Evolutionary conservation across 1,139 yeast genomes (phyloP).

Genomic region (Suhomyces bribrorum): DNA sequence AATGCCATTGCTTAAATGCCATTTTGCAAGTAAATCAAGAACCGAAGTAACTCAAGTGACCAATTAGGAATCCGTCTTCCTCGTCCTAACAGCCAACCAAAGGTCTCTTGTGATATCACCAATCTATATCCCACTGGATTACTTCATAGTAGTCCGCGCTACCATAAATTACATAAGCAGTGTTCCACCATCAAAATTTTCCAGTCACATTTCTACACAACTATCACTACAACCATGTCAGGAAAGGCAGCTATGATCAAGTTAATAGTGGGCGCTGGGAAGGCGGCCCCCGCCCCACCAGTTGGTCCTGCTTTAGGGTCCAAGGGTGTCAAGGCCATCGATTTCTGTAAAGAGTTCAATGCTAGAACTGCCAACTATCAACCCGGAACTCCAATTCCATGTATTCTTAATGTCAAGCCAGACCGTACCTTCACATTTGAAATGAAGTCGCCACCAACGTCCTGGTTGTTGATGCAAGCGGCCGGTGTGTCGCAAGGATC

Average conservation of each 20-base stretch:
- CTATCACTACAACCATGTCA: constrained; percentile 27
- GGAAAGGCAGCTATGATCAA: constrained; percentile 61
- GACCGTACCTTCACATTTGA: constrained; percentile 88
- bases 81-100: no score
- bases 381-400: constrained; percentile 91
- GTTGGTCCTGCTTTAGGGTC: constrained; percentile 99
- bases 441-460: constrained; percentile 89
- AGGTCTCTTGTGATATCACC: no score
- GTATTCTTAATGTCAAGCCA: constrained; percentile 81
- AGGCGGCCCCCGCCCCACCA: constrained; percentile 99
- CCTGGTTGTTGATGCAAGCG: constrained; percentile 81
- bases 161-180: neutral
- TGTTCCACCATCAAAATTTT: constrained; percentile 6
- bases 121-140: no score
- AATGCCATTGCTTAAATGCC: no score
- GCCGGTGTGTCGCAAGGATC: constrained; percentile 83
- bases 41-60: no score
- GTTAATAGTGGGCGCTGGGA: constrained; percentile 96
- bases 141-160: constrained; percentile 3
- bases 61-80: no score
- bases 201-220: neutral
- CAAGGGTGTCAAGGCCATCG: constrained; percentile 97
- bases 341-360: constrained; percentile 96
- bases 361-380: constrained; percentile 88
- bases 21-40: no score